These are phyloP conservation scores for Trichoderma reesei DNA, from an alignment of 495 filamentous ascomycete species.

Conservation along the genomic window DNA sequence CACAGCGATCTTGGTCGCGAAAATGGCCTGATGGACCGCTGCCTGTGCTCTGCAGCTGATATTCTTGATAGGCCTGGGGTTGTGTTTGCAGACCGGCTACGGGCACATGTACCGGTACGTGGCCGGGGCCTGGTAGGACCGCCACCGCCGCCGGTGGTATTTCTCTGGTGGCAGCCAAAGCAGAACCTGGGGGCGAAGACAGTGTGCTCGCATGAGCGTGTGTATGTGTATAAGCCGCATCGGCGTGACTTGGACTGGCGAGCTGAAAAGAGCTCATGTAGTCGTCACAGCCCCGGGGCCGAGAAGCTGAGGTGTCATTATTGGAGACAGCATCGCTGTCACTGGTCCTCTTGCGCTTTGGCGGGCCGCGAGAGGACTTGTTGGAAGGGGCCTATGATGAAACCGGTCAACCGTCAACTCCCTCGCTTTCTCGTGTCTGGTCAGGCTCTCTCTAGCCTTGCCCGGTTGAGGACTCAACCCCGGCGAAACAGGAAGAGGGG, in stretches of 20 bases:
- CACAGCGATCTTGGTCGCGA: not conserved
- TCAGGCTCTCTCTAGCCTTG: not conserved
- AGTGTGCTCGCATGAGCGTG: no score
- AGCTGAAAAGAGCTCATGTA: not conserved
- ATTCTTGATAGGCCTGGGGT: not conserved
- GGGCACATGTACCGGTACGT: not conserved
- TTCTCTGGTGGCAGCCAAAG: not conserved
- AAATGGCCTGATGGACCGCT: not conserved
- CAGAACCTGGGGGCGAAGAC: not conserved
- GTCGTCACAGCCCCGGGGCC: not conserved
- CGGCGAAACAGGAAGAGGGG: not conserved
- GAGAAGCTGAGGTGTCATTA: not conserved
- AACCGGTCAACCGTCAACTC: not conserved
- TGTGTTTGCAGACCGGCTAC: not conserved
- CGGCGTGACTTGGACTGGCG: not conserved
- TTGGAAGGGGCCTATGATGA: not conserved
- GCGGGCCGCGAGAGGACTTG: not conserved
- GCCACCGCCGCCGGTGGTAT: not conserved
- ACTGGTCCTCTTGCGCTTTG: not conserved
- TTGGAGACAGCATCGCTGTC: not conserved
- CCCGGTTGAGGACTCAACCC: not conserved
- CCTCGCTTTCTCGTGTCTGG: not conserved
- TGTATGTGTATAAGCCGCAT: not conserved
- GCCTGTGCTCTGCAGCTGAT: not conserved
- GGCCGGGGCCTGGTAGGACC: not conserved